Evolutionary conservation across 257 asterid genomes (phyloP), one percentile per base, ranked within the genome.

Genomic region (Ilex asprella): DNA sequence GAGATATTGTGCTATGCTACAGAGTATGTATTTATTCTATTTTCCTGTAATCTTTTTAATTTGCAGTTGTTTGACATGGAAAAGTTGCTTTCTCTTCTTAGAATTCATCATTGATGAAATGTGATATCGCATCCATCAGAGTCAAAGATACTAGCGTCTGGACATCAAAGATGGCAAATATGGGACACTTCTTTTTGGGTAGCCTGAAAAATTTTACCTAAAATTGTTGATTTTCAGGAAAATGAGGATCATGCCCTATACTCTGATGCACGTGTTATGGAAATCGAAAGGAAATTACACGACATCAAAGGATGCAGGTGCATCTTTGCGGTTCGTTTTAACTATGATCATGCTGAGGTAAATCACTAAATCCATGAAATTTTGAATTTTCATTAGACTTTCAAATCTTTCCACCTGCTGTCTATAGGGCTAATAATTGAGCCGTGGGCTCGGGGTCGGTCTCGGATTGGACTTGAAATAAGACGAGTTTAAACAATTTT

Each of bases 1-100:
- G 95, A 10, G 97, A 92, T 78, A 82, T 75, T 44, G 84, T 89
- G 67, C 82, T 92, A 62, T 88, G 97, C 91, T 92, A 74, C 86
- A 83, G 84, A 82, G 97, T 92, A 82, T 58, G 70, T 53, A 68
- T 59, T 65, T 70, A 12, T 14, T 54, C 31, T 57, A 21, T 49
- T 3, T 32, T 35, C 41, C 11, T 0, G n/a, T 21, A 3, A 6
- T 6, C 15, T 53, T 53, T 3, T n/a, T 53, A 6, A 16, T 21
- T 53, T 10, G 11, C 6, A 14, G 13, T 14, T 46, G 52, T 11
- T 4, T 10, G n/a, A 46, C n/a, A 46, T 46, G 41, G 10, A 46
- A 7, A 46, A 12, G 52, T 14, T 46, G 0, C 11, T 46, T 46
- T 46, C 13, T 46, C 52, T 46, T 46, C n/a, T 46, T 46, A 46